phyloP scores from a whole-genome alignment of 2,329 filamentous ascomycete species.

The Tolypocladium amazonense region DNA sequence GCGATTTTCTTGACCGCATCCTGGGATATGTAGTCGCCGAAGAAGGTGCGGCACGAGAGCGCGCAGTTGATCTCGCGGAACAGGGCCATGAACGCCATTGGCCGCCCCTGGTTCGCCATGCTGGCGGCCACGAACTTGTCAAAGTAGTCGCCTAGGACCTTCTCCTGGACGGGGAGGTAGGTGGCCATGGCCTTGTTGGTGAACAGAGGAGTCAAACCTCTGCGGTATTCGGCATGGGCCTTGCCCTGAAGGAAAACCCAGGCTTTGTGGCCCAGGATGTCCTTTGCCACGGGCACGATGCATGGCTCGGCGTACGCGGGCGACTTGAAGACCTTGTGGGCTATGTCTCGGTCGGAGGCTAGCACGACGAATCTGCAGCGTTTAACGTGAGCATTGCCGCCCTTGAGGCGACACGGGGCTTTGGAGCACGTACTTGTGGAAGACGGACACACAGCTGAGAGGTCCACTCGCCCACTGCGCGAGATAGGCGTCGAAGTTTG shows the following conservation, averaged over 20 bases:
- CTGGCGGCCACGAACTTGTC: slow-evolving; percentile 54
- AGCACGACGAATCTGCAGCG: slow-evolving; percentile 62
- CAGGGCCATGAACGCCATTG: slow-evolving; percentile 56
- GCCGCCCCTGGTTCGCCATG: slow-evolving; percentile 36
- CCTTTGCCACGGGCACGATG: slow-evolving; percentile 64
- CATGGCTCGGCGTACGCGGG: slow-evolving; percentile 66
- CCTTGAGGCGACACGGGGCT: rapidly evolving
- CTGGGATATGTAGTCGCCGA: slow-evolving; percentile 68
- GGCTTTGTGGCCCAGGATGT: slow-evolving; percentile 60
- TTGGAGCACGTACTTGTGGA: slow-evolving; percentile 56
- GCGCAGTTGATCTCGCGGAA: slow-evolving; percentile 75
- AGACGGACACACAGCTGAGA: slow-evolving; percentile 72
- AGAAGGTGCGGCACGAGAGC: slow-evolving; percentile 68
- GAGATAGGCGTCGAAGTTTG: slow-evolving; percentile 63
- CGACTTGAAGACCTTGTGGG: slow-evolving; percentile 75
- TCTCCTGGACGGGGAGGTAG: slow-evolving; percentile 65
- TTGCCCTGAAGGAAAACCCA: slow-evolving; percentile 76
- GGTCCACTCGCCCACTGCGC: slow-evolving; percentile 70
- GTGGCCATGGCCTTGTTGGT: slow-evolving; percentile 59
- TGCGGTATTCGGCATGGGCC: slow-evolving; percentile 67
- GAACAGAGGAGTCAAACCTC: slow-evolving; percentile 64
- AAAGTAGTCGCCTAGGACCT: slow-evolving; percentile 63
- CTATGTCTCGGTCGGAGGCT: slow-evolving; percentile 65
- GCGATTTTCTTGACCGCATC: slow-evolving; percentile 63
- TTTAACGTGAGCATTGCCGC: neutral